phyloP scores from a whole-genome alignment of 371 early-diverging fungal genomes.

The Mortierella polycephala region DNA sequence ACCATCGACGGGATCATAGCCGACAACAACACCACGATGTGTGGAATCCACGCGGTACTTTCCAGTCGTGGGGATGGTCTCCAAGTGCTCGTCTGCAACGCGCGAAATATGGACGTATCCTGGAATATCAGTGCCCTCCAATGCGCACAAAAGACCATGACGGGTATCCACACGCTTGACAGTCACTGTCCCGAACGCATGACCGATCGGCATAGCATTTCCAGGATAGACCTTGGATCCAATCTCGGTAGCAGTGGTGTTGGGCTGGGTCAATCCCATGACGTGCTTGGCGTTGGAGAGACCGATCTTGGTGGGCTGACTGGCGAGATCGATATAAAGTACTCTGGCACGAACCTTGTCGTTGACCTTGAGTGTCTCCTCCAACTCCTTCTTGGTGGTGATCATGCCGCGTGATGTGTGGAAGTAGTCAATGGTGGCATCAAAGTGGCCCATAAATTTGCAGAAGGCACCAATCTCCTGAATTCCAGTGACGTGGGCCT shows the following conservation, averaged over 20 bases:
- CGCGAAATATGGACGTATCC: slow-evolving; percentile 78
- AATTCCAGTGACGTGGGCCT: slow-evolving; percentile 63
- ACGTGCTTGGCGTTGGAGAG: slow-evolving; percentile 68
- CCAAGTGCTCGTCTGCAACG: slow-evolving; percentile 74
- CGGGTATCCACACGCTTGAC: slow-evolving; percentile 67
- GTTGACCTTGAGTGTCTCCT: slow-evolving; percentile 64
- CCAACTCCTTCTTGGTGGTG: slow-evolving; percentile 56
- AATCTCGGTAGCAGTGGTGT: slow-evolving; percentile 36
- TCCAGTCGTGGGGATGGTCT: slow-evolving; percentile 62
- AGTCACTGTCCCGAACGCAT: slow-evolving; percentile 65
- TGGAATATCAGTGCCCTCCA: slow-evolving; percentile 59
- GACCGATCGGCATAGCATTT: slow-evolving; percentile 64
- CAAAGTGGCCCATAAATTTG: slow-evolving; percentile 78
- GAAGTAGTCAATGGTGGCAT: slow-evolving; percentile 63
- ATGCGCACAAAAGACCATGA: slow-evolving; percentile 66
- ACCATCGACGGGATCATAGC: slow-evolving; percentile 81
- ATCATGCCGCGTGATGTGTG: slow-evolving; percentile 61
- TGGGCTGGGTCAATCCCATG: slow-evolving; percentile 57
- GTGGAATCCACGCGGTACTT: slow-evolving; percentile 70
- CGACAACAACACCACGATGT: slow-evolving; percentile 83
- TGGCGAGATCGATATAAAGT: slow-evolving; percentile 68
- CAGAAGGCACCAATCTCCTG: slow-evolving; percentile 69
- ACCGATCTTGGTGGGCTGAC: slow-evolving; percentile 66
- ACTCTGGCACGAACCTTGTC: slow-evolving; percentile 69
- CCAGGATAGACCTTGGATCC: slow-evolving; percentile 42